Evolutionary conservation across 164 flowering plant genomes (phyloP), one percentile per base, ranked within the genome.

Genomic region (Buxus sempervirens): DNA sequence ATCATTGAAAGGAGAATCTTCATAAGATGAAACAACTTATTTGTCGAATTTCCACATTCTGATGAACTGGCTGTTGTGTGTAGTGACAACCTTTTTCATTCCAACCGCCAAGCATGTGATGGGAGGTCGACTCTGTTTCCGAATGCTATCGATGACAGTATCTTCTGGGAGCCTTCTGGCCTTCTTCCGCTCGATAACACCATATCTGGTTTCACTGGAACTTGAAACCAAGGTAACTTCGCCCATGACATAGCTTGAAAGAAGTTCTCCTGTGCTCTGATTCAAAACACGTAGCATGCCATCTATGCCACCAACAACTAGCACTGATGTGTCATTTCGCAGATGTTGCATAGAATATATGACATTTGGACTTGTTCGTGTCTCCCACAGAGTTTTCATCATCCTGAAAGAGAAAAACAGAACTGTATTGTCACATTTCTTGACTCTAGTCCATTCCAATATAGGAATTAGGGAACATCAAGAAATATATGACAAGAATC

Each of bases 261-360:
- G 73, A 65, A 89, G 65, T 20, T 81, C 76, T n/a, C 97, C 98
- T 1, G 82, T 78, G 66, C 78, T 74, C 75, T 89, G 93, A 72
- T 88, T 71, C 27, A 89, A 23, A 63, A 88, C 36, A 21, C 96
- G 89, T 21, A 94, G 66, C 38, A 91, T 81, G 13, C 98, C 98
- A 70, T 94, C 98, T 59, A 90, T 85, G 54, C 98, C 98, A 9
- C 98, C 98, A 61, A 80, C 85, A 49, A 78, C 88, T 60, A 94
- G 59, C 1, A 84, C 76, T 48, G 93, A 85, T 45, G 68, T 76
- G 76, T 94, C 93, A 54, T 72, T 80, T 41, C 26, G 64, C 76
- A 81, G 28, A 78, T 84, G 89, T 64, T 90, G 88, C 75, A 91
- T 60, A 12, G 98, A 87, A 67, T 88, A 91, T 0, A 94, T 57